Percentiles rank a stretch among this genome's conserved stretches.
Evolutionary conservation across 2,329 filamentous ascomycete genomes (phyloP).

Genomic region (Alternaria arborescens): DNA sequence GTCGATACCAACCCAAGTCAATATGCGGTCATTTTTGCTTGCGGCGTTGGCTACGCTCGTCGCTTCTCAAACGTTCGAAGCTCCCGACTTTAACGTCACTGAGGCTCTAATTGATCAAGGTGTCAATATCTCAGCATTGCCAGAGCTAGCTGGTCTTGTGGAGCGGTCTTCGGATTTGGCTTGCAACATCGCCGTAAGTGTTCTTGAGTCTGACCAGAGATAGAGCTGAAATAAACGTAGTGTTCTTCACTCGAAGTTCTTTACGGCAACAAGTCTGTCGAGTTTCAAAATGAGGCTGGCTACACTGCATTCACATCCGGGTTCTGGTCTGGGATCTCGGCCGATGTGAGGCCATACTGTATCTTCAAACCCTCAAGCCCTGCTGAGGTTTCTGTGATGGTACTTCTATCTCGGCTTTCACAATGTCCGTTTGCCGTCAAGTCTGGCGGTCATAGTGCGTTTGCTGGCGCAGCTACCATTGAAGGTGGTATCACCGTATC

Average conservation of each 20-base stretch:
- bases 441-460: conserved; percentile 54
- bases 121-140: conserved; percentile 19
- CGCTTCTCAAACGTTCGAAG: conserved; percentile 7
- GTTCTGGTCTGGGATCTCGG: conserved; percentile 37
- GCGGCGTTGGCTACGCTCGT: background rate
- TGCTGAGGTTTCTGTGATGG: conserved; percentile 21
- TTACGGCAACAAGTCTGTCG: conserved; percentile 24
- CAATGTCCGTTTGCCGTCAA: conserved; percentile 53
- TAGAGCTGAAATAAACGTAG: background rate
- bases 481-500: conserved; percentile 55
- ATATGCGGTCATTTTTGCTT: background rate
- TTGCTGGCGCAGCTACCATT: conserved; percentile 53
- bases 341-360: conserved; percentile 28
- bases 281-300: conserved; percentile 3
- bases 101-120: conserved; percentile 23
- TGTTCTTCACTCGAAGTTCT: conserved; percentile 28
- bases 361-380: conserved; percentile 31
- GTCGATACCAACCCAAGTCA: background rate
- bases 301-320: conserved; percentile 23
- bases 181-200: conserved; percentile 26
- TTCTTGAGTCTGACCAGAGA: too few species aligned
- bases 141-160: conserved; percentile 9
- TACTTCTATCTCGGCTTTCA: conserved; percentile 21
- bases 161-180: background rate
- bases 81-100: conserved; percentile 21